A percentile compares a stretch with the other conserved stretches of the same genome.
phyloP scores from a whole-genome alignment of 108 stramenopile species.

The Skeletonema grethae region DNA sequence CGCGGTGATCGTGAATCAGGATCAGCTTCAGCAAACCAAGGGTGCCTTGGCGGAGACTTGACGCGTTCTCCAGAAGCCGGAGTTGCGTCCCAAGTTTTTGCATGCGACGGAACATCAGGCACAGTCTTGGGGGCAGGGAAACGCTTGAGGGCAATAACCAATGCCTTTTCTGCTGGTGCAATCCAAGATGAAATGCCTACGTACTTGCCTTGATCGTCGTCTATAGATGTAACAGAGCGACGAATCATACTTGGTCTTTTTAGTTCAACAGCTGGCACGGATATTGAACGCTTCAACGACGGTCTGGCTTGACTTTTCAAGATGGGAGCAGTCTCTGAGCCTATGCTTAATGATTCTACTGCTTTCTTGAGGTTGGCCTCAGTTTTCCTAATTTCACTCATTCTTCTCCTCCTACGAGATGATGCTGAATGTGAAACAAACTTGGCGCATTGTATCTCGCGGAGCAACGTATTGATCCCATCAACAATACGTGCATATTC shows the following conservation, averaged over 20 bases:
- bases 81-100: not conserved
- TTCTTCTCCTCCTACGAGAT: constrained; percentile 18
- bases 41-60: not conserved
- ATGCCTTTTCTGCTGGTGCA: constrained; percentile 3
- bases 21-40: not conserved
- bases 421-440: constrained; percentile 26
- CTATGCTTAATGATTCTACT: constrained; percentile 5
- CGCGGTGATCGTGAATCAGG: not conserved
- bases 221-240: constrained; percentile 15
- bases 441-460: constrained; percentile 19
- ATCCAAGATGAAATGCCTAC: not conserved
- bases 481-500: not conserved
- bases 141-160: constrained; percentile 12
- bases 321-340: not conserved
- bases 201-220: constrained; percentile 14
- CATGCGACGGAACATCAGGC: not conserved
- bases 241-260: constrained; percentile 7
- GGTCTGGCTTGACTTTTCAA: not conserved
- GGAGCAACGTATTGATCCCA: not conserved
- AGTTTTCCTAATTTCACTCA: not conserved
- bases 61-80: not conserved
- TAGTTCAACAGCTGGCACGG: not conserved
- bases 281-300: not conserved
- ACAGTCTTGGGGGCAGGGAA: constrained; percentile 12
- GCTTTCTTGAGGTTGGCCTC: constrained; percentile 19